phyloP scores from a whole-genome alignment of 148 eudicot species.

The Rhododendron henanense region DNA sequence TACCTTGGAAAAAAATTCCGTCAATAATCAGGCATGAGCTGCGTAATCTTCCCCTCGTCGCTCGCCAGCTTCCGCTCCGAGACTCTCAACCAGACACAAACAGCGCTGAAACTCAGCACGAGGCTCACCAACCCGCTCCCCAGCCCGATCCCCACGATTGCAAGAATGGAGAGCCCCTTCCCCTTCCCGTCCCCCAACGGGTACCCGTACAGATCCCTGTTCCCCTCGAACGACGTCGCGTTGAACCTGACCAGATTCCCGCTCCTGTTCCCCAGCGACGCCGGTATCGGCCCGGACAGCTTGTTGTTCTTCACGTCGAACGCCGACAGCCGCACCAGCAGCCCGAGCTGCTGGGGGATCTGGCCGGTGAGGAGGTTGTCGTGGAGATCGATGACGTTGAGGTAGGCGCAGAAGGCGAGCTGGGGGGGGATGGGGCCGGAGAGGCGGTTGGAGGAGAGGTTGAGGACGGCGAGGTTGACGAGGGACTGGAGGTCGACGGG shows the following conservation, averaged over 20 bases:
- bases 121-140: constrained; percentile 64
- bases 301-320: constrained; percentile 46
- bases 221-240: constrained; percentile 47
- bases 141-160: constrained; percentile 61
- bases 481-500: constrained; percentile 38
- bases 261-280: constrained; percentile 38
- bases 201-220: constrained; percentile 50
- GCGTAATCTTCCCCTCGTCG: constrained; percentile 50
- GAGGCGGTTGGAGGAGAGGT: constrained; percentile 41
- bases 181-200: constrained; percentile 34
- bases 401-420: constrained; percentile 53
- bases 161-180: constrained; percentile 38
- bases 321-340: constrained; percentile 32
- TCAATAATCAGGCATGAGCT: constrained; percentile 53
- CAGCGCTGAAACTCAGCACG: constrained; percentile 49
- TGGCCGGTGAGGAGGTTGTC: constrained; percentile 34
- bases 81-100: constrained; percentile 62
- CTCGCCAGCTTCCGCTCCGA: constrained; percentile 39
- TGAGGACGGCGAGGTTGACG: constrained; percentile 57
- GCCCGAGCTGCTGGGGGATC: constrained; percentile 43
- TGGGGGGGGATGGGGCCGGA: constrained; percentile 39
- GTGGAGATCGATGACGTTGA: constrained; percentile 56
- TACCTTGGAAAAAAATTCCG: background rate
- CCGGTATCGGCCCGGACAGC: constrained; percentile 47
- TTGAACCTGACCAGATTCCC: constrained; percentile 39